Evolutionary conservation across 176 grass and related monocot genomes (phyloP).

Genomic region (Oryza glaberrima): DNA sequence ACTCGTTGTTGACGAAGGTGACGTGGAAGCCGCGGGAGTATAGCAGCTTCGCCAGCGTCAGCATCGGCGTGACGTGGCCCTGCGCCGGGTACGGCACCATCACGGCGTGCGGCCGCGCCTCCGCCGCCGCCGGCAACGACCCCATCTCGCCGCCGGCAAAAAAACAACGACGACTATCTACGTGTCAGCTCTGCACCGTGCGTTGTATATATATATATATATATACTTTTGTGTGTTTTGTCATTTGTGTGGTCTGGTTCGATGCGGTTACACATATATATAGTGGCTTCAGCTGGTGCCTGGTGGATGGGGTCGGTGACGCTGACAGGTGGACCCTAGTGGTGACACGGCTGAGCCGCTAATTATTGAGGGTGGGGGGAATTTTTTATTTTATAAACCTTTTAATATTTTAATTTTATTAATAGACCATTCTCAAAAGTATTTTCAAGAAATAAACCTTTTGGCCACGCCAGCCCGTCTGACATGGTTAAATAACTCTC

Average conservation of each 20-base stretch:
- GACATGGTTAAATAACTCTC: too few species aligned
- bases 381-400: too few species aligned
- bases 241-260: too few species aligned
- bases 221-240: too few species aligned
- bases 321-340: background rate
- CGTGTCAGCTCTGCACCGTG: too few species aligned
- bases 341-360: background rate
- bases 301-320: too few species aligned
- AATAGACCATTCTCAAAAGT: too few species aligned
- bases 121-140: constrained; percentile 8
- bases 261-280: background rate
- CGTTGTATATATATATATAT: too few species aligned
- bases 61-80: constrained; percentile 70
- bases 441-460: too few species aligned
- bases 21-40: constrained; percentile 60
- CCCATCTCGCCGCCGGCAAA: constrained; percentile 30
- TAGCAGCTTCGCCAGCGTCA: constrained; percentile 71
- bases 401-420: too few species aligned
- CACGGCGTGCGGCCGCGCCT: constrained; percentile 46
- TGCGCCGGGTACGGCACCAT: constrained; percentile 64
- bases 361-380: background rate
- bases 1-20: constrained; percentile 75
- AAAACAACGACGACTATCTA: background rate
- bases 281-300: too few species aligned
- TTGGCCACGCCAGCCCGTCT: too few species aligned